Evolutionary conservation across 306 rosid genomes (phyloP).

Genomic region (Vigna angularis): DNA sequence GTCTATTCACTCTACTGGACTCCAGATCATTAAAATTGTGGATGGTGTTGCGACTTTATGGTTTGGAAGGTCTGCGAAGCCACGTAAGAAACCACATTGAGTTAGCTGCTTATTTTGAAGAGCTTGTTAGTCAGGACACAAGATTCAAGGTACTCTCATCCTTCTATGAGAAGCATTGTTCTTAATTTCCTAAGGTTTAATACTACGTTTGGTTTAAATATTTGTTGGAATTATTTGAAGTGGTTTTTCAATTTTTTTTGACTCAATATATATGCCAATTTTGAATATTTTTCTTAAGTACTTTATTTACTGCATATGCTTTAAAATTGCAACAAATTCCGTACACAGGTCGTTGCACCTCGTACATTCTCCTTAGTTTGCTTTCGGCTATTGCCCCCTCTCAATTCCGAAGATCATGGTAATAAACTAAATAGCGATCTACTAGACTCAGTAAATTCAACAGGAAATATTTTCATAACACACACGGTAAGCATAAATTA

Average conservation of each 20-base stretch:
- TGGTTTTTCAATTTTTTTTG: not conserved
- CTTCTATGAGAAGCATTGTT: conserved; percentile 6
- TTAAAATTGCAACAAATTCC: conserved; percentile 17
- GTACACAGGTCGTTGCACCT: conserved; percentile 68
- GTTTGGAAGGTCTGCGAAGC: conserved; percentile 74
- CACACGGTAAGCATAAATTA: conserved; percentile 74
- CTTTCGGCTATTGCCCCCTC: conserved; percentile 73
- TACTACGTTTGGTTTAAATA: no score
- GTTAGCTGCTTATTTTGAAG: conserved; percentile 77
- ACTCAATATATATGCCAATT: conserved; percentile 27
- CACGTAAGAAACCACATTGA: conserved; percentile 78
- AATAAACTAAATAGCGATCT: conserved; percentile 69
- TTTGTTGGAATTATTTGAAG: no score
- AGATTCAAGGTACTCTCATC: conserved; percentile 77
- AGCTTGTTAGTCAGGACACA: conserved; percentile 68
- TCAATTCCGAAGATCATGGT: conserved; percentile 55
- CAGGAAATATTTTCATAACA: conserved; percentile 75
- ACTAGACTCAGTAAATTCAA: conserved; percentile 71
- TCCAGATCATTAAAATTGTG: conserved; percentile 86
- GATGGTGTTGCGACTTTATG: conserved; percentile 94
- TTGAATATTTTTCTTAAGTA: conserved; percentile 22
- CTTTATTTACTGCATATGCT: not conserved
- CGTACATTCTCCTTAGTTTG: conserved; percentile 85
- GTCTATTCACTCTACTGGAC: conserved; percentile 30
- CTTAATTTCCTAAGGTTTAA: not conserved